These are phyloP conservation scores for Cicer yamashitae DNA, from an alignment of 306 rosid species.

Conservation along the genomic window DNA sequence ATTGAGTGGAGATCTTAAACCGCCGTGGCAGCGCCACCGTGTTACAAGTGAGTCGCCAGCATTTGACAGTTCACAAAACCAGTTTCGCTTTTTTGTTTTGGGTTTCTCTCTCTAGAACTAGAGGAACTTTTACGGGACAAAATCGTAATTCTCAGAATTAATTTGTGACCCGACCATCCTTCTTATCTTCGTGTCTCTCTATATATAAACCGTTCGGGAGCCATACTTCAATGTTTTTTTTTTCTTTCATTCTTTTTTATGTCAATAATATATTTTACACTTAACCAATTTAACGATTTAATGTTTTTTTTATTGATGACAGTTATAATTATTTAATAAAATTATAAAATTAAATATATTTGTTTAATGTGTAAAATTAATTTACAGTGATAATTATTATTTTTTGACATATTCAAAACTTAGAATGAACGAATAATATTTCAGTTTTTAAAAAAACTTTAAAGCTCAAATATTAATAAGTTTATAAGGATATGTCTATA, in stretches of 20 bases:
- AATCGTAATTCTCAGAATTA: conserved; percentile 37
- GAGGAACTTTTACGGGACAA: conserved; percentile 34
- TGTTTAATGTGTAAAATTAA: too few relatives aligned
- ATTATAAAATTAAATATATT: too few relatives aligned
- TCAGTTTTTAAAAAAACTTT: too few relatives aligned
- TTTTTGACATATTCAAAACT: too few relatives aligned
- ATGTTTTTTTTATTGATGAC: too few relatives aligned
- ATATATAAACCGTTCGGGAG: conserved; percentile 31
- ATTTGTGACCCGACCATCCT: conserved; percentile 16
- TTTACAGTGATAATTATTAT: too few relatives aligned
- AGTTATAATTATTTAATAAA: too few relatives aligned
- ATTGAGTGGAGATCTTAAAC: conserved; percentile 43
- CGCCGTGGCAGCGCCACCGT: conserved; percentile 46
- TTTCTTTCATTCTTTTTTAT: background rate
- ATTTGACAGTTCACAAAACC: conserved; percentile 38
- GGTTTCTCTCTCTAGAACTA: conserved; percentile 1
- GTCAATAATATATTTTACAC: too few relatives aligned
- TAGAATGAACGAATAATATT: too few relatives aligned
- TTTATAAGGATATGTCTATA: too few relatives aligned
- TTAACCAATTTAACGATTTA: too few relatives aligned
- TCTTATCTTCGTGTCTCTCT: background rate
- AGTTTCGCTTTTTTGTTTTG: background rate
- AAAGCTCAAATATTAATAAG: too few relatives aligned
- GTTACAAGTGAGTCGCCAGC: conserved; percentile 37
- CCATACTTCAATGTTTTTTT: background rate